A percentile compares a stretch with the other conserved stretches of the same genome.
Evolutionary conservation across 768 basidiomycete genomes (phyloP).

Genomic region (Lactifluus rugatus): DNA sequence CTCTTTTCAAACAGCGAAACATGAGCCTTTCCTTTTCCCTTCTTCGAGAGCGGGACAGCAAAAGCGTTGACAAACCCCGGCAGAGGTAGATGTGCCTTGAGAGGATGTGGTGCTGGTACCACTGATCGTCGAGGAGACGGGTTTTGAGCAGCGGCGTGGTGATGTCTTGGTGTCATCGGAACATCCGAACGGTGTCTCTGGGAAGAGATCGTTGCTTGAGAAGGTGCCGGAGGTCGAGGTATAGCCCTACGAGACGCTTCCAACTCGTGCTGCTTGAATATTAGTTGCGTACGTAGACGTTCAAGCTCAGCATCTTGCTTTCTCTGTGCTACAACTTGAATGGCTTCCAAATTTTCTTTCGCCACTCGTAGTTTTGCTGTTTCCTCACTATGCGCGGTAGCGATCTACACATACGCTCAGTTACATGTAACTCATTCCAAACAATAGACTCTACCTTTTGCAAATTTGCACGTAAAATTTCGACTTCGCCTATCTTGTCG

Average conservation of each 20-base stretch:
- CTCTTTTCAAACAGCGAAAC: slow-evolving; percentile 5
- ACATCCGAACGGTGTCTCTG: slow-evolving; percentile 4
- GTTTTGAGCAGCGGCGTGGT: not conserved
- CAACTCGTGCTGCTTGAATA: slow-evolving; percentile 18
- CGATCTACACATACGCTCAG: not conserved
- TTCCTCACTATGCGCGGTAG: slow-evolving; percentile 10
- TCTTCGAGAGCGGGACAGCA: not conserved
- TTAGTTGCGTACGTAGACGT: slow-evolving; percentile 17
- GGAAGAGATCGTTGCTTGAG: not conserved
- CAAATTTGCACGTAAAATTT: slow-evolving; percentile 15
- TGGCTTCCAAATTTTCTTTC: slow-evolving; percentile 14
- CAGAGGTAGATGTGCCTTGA: not conserved
- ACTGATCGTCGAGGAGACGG: not conserved
- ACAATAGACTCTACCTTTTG: slow-evolving; percentile 7
- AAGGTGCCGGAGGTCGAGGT: not conserved
- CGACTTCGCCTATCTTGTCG: slow-evolving; percentile 18
- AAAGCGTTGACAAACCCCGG: slow-evolving; percentile 19
- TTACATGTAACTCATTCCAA: not conserved
- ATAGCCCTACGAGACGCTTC: slow-evolving; percentile 7
- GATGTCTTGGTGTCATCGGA: not conserved
- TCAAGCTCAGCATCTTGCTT: slow-evolving; percentile 16
- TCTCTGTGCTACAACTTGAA: slow-evolving; percentile 4
- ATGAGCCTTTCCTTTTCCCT: slow-evolving; percentile 3
- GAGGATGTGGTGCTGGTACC: not conserved
- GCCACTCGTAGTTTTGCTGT: slow-evolving; percentile 11